These are phyloP conservation scores for Pseudisothecium myosuroides DNA, from an alignment of 225 moss, liverwort and hornwort genomes.

Conservation along the genomic window DNA sequence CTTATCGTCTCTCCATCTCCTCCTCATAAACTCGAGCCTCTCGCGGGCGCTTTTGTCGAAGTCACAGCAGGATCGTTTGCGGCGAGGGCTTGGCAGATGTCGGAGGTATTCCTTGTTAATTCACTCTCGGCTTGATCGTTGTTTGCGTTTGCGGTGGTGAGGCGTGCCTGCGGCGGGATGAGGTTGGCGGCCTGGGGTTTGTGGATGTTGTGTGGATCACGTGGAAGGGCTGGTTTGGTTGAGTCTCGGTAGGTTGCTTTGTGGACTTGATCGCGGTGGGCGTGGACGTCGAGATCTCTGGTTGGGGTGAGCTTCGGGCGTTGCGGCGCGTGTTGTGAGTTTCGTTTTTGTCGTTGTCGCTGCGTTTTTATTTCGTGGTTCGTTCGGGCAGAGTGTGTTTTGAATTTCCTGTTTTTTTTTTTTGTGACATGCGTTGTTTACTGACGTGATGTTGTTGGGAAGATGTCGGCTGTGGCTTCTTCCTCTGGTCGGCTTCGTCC, in stretches of 20 bases:
- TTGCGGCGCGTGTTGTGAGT: not conserved
- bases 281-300: slow-evolving; percentile 7
- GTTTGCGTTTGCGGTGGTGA: not conserved
- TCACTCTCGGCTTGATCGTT: not conserved
- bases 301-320: slow-evolving; percentile 11
- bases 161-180: not conserved
- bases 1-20: not conserved
- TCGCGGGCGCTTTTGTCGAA: not conserved
- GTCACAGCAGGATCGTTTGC: not conserved
- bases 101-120: not conserved
- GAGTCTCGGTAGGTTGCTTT: not conserved
- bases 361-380: not conserved
- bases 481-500: not conserved
- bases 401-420: not conserved
- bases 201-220: slow-evolving; percentile 3
- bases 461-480: not conserved
- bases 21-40: not conserved
- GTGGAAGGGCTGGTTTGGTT: not conserved
- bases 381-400: not conserved
- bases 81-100: not conserved
- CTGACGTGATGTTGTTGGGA: not conserved
- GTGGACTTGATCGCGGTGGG: slow-evolving; percentile 1
- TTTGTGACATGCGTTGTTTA: not conserved
- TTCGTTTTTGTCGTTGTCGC: not conserved
- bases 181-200: not conserved